These are phyloP conservation scores for Phlyctochytrium bullatum DNA, from an alignment of 192 early-diverging fungal genomes.

Conservation along the genomic window DNA sequence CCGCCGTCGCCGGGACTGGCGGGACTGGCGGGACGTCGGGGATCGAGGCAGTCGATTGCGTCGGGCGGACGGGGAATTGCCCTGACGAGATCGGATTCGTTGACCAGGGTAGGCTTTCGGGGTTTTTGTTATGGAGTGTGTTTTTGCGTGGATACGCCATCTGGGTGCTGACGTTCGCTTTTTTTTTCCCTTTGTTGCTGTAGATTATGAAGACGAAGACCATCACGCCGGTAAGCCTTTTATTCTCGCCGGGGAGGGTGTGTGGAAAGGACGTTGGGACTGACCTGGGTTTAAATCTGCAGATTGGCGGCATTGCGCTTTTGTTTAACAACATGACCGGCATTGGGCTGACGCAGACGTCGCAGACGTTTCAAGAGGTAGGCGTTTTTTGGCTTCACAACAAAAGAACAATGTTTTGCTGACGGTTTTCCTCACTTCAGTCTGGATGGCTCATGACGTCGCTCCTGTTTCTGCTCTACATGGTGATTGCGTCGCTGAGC, in stretches of 20 bases:
- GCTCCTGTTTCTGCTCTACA: slow-evolving; percentile 27
- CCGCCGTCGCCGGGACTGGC: too few relatives aligned
- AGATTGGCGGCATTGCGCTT: slow-evolving; percentile 43
- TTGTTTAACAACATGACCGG: slow-evolving; percentile 56
- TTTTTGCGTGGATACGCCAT: background rate
- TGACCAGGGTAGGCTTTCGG: background rate
- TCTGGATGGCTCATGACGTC: slow-evolving; percentile 40
- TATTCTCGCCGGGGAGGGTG: background rate
- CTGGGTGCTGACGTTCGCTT: background rate
- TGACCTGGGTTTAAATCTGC: background rate
- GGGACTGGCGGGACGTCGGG: too few relatives aligned
- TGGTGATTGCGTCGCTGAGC: slow-evolving; percentile 16
- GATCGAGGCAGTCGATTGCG: too few relatives aligned
- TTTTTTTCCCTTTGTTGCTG: background rate
- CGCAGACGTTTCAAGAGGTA: slow-evolving; percentile 38
- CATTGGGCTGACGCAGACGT: slow-evolving; percentile 45
- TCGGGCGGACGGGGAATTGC: too few relatives aligned
- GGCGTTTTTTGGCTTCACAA: background rate
- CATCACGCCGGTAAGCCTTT: slow-evolving; percentile 28
- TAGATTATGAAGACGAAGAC: slow-evolving; percentile 47
- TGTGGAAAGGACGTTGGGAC: background rate
- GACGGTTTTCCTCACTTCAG: slow-evolving; percentile 1
- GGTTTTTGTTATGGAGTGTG: background rate
- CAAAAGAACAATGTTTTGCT: background rate
- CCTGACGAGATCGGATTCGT: slow-evolving; percentile 4